Evolutionary conservation across 2,329 filamentous ascomycete genomes (phyloP).

Genomic region (Colletotrichum sp.): DNA sequence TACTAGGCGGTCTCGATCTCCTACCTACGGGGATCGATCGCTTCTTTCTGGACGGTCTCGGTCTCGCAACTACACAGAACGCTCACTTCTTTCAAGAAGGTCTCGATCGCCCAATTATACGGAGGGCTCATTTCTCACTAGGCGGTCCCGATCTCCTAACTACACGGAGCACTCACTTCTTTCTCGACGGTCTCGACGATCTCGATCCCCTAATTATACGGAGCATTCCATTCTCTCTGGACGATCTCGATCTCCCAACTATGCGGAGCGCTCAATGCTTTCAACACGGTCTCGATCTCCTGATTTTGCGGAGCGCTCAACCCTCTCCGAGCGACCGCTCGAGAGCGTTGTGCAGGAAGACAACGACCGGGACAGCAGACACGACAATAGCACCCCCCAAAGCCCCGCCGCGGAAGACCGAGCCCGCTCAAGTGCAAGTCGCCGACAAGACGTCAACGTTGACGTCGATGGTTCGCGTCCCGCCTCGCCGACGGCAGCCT

Average conservation of each 20-base stretch:
- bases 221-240: neutral
- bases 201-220: neutral
- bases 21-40: neutral
- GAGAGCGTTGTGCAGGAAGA: neutral
- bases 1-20: neutral
- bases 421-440: neutral
- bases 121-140: neutral
- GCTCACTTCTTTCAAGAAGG: neutral
- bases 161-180: neutral
- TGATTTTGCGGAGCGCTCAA: neutral
- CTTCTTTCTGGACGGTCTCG: neutral
- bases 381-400: neutral
- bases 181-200: neutral
- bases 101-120: neutral
- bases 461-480: neutral
- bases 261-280: neutral
- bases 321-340: neutral
- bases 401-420: neutral
- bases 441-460: neutral
- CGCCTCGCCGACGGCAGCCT: neutral
- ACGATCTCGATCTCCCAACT: neutral
- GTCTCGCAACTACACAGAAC: neutral
- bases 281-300: neutral
- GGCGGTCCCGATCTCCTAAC: neutral
- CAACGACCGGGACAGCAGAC: neutral